A percentile compares a stretch with the other conserved stretches of the same genome.
These are phyloP conservation scores for Beauveria sp. DNA, from an alignment of 2,329 filamentous ascomycete species.

Conservation along the genomic window DNA sequence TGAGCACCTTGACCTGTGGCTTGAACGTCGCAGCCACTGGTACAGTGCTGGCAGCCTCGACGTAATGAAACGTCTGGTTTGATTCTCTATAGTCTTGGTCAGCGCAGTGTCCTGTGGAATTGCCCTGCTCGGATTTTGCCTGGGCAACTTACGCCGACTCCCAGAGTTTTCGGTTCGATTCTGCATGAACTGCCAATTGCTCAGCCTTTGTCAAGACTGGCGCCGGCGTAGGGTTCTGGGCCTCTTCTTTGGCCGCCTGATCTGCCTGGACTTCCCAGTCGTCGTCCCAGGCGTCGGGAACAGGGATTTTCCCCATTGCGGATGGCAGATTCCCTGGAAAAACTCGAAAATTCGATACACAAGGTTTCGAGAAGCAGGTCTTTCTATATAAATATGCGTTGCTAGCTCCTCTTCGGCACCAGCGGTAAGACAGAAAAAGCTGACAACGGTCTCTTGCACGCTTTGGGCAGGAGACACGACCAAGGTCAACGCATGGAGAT, in stretches of 20 bases:
- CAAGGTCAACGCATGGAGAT: slow-evolving; percentile 9
- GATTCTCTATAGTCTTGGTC: slow-evolving; percentile 50
- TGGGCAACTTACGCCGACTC: slow-evolving; percentile 63
- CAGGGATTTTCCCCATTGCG: slow-evolving; percentile 22
- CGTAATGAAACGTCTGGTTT: slow-evolving; percentile 65
- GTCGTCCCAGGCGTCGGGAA: slow-evolving; percentile 82
- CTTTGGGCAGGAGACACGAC: slow-evolving; percentile 9
- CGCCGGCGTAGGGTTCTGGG: slow-evolving; percentile 27
- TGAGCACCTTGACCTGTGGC: slow-evolving; percentile 74
- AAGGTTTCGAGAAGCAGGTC: not conserved
- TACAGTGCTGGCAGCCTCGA: slow-evolving; percentile 56
- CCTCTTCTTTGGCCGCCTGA: slow-evolving; percentile 31
- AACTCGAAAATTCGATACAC: too few species aligned
- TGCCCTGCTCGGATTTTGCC: not conserved
- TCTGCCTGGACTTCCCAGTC: slow-evolving; percentile 82
- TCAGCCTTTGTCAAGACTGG: slow-evolving; percentile 61
- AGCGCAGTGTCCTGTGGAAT: not conserved
- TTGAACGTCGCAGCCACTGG: slow-evolving; percentile 66
- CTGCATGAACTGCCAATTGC: slow-evolving; percentile 69
- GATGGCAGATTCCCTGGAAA: too few species aligned
- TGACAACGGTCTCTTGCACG: slow-evolving; percentile 5
- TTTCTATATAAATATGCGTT: not conserved
- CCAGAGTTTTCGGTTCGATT: slow-evolving; percentile 82
- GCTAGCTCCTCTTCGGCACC: not conserved
- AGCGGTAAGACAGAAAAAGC: not conserved